phyloP scores from a whole-genome alignment of 148 eudicot species.

The Agrostemma githago region DNA sequence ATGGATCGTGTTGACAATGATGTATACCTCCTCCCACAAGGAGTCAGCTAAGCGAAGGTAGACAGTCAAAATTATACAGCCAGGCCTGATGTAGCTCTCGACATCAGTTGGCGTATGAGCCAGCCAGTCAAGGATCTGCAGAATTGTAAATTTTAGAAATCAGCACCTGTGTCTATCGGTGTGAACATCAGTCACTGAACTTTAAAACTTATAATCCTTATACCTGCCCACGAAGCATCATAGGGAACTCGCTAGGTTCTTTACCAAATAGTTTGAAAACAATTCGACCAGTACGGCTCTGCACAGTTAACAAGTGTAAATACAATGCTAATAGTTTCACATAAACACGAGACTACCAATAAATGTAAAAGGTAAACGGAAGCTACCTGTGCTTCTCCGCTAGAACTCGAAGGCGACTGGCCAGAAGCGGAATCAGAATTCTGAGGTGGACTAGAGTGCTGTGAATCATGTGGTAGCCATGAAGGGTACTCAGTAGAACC shows the following conservation, averaged over 20 bases:
- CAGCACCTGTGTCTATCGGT: neutral
- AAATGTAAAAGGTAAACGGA: neutral
- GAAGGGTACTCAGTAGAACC: constrained; percentile 35
- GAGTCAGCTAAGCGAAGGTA: constrained; percentile 59
- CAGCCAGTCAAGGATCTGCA: constrained; percentile 86
- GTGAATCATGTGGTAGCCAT: constrained; percentile 47
- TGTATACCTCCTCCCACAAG: constrained; percentile 72
- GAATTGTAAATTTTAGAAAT: constrained; percentile 1
- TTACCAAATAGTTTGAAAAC: constrained; percentile 91
- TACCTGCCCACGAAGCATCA: constrained; percentile 65
- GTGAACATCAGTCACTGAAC: neutral
- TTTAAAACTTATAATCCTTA: neutral
- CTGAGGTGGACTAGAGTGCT: constrained; percentile 70
- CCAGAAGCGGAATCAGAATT: constrained; percentile 66
- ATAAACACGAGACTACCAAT: neutral
- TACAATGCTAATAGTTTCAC: neutral
- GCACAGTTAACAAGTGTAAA: constrained; percentile 23
- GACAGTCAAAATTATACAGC: constrained; percentile 67
- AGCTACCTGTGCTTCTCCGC: constrained; percentile 77
- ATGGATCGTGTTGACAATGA: neutral
- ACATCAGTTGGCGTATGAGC: constrained; percentile 83
- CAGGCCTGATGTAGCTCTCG: constrained; percentile 89
- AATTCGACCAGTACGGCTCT: constrained; percentile 80
- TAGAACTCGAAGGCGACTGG: constrained; percentile 80
- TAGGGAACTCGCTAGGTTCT: constrained; percentile 81